phyloP scores from a whole-genome alignment of 768 basidiomycete genomes.

The Tricholomella constricta region DNA sequence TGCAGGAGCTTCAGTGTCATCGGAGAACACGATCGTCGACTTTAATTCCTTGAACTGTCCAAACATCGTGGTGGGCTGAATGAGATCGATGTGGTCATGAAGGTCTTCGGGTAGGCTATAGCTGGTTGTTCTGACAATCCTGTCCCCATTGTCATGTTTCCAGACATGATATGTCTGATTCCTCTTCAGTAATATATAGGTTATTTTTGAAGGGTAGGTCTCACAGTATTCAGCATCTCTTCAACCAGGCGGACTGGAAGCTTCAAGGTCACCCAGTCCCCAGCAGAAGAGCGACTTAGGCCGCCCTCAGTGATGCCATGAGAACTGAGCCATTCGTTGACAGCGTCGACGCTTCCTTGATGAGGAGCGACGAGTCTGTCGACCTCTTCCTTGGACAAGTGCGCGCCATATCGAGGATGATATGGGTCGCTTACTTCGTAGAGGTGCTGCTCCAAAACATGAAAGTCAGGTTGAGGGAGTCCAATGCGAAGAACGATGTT shows the following conservation, averaged over 20 bases:
- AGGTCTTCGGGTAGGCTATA: conserved; percentile 64
- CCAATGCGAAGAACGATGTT: conserved; percentile 58
- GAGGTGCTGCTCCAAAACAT: conserved; percentile 49
- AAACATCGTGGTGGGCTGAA: conserved; percentile 74
- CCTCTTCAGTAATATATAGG: neutral
- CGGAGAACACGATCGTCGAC: conserved; percentile 39
- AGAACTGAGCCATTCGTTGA: conserved; percentile 61
- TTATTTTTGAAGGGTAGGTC: neutral
- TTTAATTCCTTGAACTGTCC: conserved; percentile 48
- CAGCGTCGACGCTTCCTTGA: conserved; percentile 50
- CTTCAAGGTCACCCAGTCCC: conserved; percentile 68
- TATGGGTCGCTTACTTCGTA: conserved; percentile 58
- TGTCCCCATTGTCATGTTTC: conserved; percentile 50
- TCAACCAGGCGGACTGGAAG: conserved; percentile 61
- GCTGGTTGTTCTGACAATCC: conserved; percentile 59
- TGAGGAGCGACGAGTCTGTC: conserved; percentile 64
- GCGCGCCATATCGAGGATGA: conserved; percentile 51
- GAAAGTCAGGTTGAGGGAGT: conserved; percentile 52
- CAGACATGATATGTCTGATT: conserved; percentile 65
- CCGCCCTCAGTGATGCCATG: conserved; percentile 53
- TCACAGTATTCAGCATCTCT: conserved; percentile 61
- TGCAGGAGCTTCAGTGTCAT: conserved; percentile 24
- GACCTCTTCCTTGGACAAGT: conserved; percentile 67
- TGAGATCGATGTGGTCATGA: conserved; percentile 61
- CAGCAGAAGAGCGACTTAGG: conserved; percentile 54